Evolutionary conservation across 305 asterid species (phyloP), one percentile per base, ranked within the genome.

Genomic region (Solanum hybrid): DNA sequence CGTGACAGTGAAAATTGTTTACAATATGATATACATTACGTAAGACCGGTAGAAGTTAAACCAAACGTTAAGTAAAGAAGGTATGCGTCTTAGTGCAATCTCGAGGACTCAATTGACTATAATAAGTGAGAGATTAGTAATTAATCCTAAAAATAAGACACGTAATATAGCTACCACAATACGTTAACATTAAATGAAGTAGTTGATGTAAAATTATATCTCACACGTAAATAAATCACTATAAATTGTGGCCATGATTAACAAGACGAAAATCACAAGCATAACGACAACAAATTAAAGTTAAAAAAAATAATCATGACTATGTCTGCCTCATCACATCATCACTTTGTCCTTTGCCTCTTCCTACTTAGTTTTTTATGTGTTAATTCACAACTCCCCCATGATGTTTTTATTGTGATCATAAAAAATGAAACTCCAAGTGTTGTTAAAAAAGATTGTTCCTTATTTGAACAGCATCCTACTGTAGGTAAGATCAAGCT

Each of bases 381-480:
- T 40, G n/a, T 6, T 18, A 16, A 51, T 18, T 51, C 67, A 51
- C 67, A 51, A 51, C 1, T 1, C n/a, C 22, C 64, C 22, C 8
- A 5, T 46, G 18, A 46, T 46, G 64, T 46, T 46, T 51, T 51
- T 18, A 1, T 3, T 51, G 67, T 51, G 71, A 61, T 61, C 71
- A 1, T 81, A 40, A 40, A 39, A 81, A 81, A 39, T 14, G 76
- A 40, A 81, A 39, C 86, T 13, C 24, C 86, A 39, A 51, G 9
- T 51, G 8, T 51, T 1, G 8, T 18, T 51, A 0, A 2, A 14
- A 51, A 16, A 46, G 6, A 13, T 46, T 51, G 3, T 51, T 2
- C 3, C 3, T 1, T 51, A 81, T 4, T 2, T 24, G 4, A 1
- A 51, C 0, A 51, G 0, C 1, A 1, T 51, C n/a, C 0, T 51